A percentile compares a stretch with the other conserved stretches of the same genome.
Conservation (phyloP, 148 eudicot species). For the Diospyros lotus region DNA sequence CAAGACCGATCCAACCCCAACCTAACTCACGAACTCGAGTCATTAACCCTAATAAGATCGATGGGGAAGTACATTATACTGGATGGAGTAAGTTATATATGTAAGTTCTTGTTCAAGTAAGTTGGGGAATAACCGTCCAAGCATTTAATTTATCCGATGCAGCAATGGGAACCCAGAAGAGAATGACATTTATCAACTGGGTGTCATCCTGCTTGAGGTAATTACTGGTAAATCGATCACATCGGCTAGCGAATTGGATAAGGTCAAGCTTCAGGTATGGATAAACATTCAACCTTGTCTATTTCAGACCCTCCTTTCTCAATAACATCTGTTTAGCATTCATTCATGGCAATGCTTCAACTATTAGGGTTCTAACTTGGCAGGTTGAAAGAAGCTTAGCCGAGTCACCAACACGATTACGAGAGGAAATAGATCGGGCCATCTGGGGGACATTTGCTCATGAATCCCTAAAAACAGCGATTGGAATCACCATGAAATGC, state of each 20-base stretch:
- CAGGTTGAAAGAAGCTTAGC: conserved; percentile 76
- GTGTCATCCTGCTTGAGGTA: conserved; percentile 65
- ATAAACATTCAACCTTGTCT: neutral
- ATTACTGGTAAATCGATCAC: conserved; percentile 67
- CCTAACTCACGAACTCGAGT: no score
- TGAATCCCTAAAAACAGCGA: conserved; percentile 71
- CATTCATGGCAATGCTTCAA: neutral
- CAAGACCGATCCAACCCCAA: no score
- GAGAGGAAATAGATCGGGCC: conserved; percentile 50
- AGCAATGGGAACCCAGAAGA: conserved; percentile 46
- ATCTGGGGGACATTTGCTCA: conserved; percentile 77
- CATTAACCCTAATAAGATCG: no score
- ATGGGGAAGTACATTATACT: neutral
- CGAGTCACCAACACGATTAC: conserved; percentile 67
- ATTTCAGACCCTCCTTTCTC: neutral
- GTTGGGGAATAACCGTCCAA: no score
- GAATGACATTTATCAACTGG: conserved; percentile 72
- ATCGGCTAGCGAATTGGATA: conserved; percentile 50
- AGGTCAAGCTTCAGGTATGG: conserved; percentile 59
- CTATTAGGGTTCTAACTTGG: conserved; percentile 2
- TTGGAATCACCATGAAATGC: conserved; percentile 63
- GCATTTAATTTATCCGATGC: neutral
- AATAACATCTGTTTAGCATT: neutral
- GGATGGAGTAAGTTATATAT: neutral
- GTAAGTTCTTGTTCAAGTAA: no score